Evolutionary conservation across 345 rosid species (phyloP), one percentile per base, ranked within the genome.

Genomic region (Lagerstroemia speciosa): DNA sequence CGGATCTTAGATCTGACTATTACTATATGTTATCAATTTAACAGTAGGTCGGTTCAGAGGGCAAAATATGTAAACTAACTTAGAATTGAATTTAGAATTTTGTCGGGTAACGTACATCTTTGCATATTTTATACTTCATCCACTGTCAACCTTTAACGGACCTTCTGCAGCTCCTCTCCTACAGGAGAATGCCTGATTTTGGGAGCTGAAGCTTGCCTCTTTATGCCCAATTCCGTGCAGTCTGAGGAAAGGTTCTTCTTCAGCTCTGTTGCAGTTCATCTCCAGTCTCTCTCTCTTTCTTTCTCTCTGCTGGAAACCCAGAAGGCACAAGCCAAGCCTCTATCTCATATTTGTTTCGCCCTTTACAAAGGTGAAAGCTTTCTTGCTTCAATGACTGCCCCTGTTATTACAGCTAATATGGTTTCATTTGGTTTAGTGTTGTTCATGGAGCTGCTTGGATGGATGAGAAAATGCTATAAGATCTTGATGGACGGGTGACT

Each of bases 341-440:
- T 19, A 26, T 4, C 63, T 12, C 29, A 8, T 26, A 38, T 65
- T 65, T 3, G 67, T 22, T 38, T 30, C 17, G 45, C 32, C 19
- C 16, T n/a, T 62, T 27, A 0, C 9, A 37, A 65, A 38, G 67
- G 67, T 65, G 52, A 65, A 29, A 34, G 40, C 67, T 65, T 65
- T 65, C 29, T 40, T 38, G 50, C 50, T 38, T 24, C 43, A 9
- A 5, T 38, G 31, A 65, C 9, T 27, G 32, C 12, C 20, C 40
- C 15, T 65, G 20, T 19, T 17, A 11, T 64, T 17, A 8, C 12
- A 30, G 8, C 33, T 26, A 2, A 58, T 3, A 15, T 48, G 67
- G 52, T 65, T 40, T 40, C 48, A 17, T 43, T 38, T 8, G 43
- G 30, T n/a, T 20, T 33, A 26, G 24, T 37, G 48, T 38, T 37